Conservation (phyloP, 1,284 basidiomycete genomes). For the Pyrrhoderma noxium region DNA sequence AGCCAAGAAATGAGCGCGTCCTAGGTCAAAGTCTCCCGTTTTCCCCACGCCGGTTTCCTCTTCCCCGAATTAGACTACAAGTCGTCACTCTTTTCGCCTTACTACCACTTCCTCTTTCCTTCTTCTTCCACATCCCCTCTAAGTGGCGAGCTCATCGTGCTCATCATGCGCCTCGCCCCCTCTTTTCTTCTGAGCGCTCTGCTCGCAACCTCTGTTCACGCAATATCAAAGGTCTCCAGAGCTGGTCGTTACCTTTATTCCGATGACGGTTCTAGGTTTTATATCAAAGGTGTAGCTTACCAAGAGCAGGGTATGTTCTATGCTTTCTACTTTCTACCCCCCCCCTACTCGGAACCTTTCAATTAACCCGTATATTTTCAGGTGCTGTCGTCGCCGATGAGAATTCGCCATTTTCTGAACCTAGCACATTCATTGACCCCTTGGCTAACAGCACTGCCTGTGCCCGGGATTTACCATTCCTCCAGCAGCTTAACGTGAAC, state of each 20-base stretch:
- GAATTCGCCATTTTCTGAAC: conserved; percentile 75
- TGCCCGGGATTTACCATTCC: conserved; percentile 70
- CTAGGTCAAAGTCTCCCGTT: conserved; percentile 1
- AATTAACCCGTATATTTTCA: conserved; percentile 13
- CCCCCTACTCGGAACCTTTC: not conserved
- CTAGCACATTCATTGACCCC: conserved; percentile 69
- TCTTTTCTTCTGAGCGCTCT: conserved; percentile 19
- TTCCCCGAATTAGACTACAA: not conserved
- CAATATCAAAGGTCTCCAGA: conserved; percentile 54
- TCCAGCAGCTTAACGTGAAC: conserved; percentile 65
- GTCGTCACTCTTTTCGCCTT: not conserved
- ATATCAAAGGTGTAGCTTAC: conserved; percentile 89
- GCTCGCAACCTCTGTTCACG: conserved; percentile 37
- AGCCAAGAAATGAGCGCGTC: not conserved
- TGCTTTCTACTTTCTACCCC: too few relatives aligned
- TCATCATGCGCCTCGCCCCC: conserved; percentile 5
- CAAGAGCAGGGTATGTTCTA: conserved; percentile 72
- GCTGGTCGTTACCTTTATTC: conserved; percentile 75
- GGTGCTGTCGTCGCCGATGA: conserved; percentile 29
- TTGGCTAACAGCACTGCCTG: conserved; percentile 65
- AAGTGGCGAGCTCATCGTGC: not conserved
- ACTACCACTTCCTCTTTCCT: not conserved
- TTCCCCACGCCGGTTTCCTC: not conserved
- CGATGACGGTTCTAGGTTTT: conserved; percentile 70
- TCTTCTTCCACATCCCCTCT: not conserved